These are phyloP conservation scores for Teratosphaeria gauchensis DNA, from an alignment of 2,329 filamentous ascomycete genomes.

Conservation along the genomic window DNA sequence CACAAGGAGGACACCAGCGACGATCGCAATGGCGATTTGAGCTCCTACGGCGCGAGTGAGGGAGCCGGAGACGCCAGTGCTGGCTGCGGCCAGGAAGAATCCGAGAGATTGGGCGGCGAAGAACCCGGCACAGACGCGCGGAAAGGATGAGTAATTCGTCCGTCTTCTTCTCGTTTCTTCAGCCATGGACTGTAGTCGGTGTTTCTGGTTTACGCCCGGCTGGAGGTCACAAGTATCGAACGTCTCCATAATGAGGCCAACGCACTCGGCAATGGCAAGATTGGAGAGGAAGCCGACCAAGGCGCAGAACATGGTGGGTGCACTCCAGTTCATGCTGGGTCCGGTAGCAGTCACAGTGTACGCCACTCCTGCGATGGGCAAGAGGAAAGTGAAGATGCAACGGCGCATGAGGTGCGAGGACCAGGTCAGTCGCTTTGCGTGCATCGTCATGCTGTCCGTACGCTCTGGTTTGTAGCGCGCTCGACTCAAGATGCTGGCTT, in stretches of 20 bases:
- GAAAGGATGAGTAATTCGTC: slow-evolving; percentile 68
- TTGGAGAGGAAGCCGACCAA: slow-evolving; percentile 61
- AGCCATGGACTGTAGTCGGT: slow-evolving; percentile 37
- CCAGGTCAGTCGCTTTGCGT: slow-evolving; percentile 49
- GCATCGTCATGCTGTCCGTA: slow-evolving; percentile 57
- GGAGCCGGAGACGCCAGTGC: slow-evolving; percentile 59
- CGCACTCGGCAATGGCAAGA: slow-evolving; percentile 65
- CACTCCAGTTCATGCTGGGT: slow-evolving; percentile 48
- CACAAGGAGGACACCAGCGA: slow-evolving; percentile 56
- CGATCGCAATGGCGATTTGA: slow-evolving; percentile 57
- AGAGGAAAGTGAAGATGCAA: slow-evolving; percentile 54
- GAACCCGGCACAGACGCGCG: slow-evolving; percentile 61
- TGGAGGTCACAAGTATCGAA: slow-evolving; percentile 74
- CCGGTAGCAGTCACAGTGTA: slow-evolving; percentile 61
- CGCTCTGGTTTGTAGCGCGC: slow-evolving; percentile 49
- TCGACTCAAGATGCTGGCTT: slow-evolving; percentile 59
- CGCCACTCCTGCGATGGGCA: slow-evolving; percentile 57
- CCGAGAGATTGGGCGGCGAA: slow-evolving; percentile 60
- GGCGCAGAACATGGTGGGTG: slow-evolving; percentile 57
- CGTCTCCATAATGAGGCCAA: slow-evolving; percentile 69
- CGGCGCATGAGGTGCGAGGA: slow-evolving; percentile 63
- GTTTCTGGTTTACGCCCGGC: slow-evolving; percentile 52
- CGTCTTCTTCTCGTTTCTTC: slow-evolving; percentile 36
- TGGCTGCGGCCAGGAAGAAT: slow-evolving; percentile 58
- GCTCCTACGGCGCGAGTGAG: slow-evolving; percentile 58